phyloP scores from a whole-genome alignment of 2,329 filamentous ascomycete species.

The Pyrenophora teres region DNA sequence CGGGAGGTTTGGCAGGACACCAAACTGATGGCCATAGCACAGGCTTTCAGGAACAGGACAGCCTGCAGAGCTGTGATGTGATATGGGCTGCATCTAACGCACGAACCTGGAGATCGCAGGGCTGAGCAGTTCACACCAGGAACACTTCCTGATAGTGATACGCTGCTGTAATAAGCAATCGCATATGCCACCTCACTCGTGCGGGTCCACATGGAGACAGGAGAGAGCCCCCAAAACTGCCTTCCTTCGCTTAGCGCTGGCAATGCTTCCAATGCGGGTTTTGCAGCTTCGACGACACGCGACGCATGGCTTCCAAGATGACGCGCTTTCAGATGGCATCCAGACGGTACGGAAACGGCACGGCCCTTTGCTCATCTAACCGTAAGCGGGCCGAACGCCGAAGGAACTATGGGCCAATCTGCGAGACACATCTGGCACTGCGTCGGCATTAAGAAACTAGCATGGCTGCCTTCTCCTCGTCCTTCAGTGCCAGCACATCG shows the following conservation, averaged over 20 bases:
- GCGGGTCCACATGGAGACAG: conserved; percentile 20
- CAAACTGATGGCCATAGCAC: conserved; percentile 38
- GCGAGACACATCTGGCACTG: conserved; percentile 36
- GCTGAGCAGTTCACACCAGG: conserved; percentile 35
- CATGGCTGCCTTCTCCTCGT: conserved; percentile 31
- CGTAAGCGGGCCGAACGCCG: conserved; percentile 29
- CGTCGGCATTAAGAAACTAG: conserved; percentile 33
- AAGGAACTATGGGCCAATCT: conserved; percentile 29
- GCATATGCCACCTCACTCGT: conserved; percentile 11
- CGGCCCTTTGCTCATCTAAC: conserved; percentile 35
- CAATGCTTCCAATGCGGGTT: conserved; percentile 20
- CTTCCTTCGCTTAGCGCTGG: conserved; percentile 19
- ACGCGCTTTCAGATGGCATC: conserved; percentile 25
- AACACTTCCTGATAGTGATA: conserved; percentile 24
- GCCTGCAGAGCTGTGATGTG: conserved; percentile 30
- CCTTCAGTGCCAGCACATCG: conserved; percentile 42
- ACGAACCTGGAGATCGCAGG: conserved; percentile 31
- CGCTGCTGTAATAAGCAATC: conserved; percentile 16
- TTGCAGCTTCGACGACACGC: conserved; percentile 23
- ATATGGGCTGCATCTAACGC: conserved; percentile 32
- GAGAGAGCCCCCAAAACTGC: conserved; percentile 8
- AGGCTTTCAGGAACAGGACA: conserved; percentile 28
- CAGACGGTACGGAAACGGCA: conserved; percentile 37
- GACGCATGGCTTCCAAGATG: conserved; percentile 30
- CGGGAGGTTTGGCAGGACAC: conserved; percentile 14